Percentiles rank a stretch among this genome's conserved stretches.
Evolutionary conservation across 306 rosid species (phyloP).

Genomic region (Rosa rugosa): DNA sequence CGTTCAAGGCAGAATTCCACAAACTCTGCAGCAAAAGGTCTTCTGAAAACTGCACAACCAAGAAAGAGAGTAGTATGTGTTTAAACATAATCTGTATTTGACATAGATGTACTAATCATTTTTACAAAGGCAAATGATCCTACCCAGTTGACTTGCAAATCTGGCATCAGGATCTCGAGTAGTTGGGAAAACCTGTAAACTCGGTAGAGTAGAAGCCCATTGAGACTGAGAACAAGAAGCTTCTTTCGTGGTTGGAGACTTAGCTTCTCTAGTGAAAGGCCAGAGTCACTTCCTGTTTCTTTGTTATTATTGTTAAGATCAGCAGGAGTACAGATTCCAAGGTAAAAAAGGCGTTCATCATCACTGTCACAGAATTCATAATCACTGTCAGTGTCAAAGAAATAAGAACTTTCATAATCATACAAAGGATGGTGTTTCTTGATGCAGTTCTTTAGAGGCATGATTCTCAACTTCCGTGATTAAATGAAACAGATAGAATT

Average conservation of each 20-base stretch:
- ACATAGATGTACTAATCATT: too few species aligned
- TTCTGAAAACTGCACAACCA: slow-evolving; percentile 19
- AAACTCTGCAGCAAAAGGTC: slow-evolving; percentile 32
- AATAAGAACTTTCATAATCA: neutral
- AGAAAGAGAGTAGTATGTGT: neutral
- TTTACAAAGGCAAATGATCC: too few species aligned
- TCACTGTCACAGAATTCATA: neutral
- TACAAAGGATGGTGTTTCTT: neutral
- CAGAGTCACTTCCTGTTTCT: slow-evolving; percentile 2
- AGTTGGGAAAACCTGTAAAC: neutral
- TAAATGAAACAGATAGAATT: too few species aligned
- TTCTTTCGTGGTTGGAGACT: slow-evolving; percentile 25
- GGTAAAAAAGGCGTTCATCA: neutral
- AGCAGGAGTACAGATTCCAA: too few species aligned
- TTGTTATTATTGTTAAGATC: neutral
- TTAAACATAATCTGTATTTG: too few species aligned
- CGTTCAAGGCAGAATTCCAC: slow-evolving; percentile 37
- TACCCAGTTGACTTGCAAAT: slow-evolving; percentile 14
- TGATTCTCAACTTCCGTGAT: neutral
- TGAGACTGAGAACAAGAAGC: slow-evolving; percentile 18
- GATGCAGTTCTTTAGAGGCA: neutral
- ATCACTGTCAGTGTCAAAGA: neutral
- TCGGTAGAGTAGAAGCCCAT: slow-evolving; percentile 9
- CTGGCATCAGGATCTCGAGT: slow-evolving; percentile 5
- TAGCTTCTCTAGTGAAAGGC: slow-evolving; percentile 18